These are phyloP conservation scores for Ceratocystis albifundus DNA, from an alignment of 2,329 filamentous ascomycete genomes.

Conservation along the genomic window DNA sequence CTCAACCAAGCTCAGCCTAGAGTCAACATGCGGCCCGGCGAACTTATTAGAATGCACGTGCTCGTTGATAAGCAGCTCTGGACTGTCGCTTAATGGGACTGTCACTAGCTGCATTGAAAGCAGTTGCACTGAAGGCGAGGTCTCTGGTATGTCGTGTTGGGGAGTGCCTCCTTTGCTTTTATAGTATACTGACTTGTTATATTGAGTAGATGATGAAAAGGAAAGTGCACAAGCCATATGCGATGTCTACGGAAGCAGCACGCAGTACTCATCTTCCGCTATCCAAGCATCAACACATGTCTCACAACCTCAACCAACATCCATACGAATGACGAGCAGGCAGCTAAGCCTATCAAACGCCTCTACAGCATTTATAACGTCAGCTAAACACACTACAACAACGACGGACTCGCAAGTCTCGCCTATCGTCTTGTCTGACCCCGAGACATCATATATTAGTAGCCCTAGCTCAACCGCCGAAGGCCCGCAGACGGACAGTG, in stretches of 20 bases:
- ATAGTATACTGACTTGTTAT: background rate
- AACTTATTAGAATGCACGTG: constrained; percentile 18
- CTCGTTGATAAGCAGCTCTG: constrained; percentile 13
- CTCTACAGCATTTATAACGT: constrained; percentile 10
- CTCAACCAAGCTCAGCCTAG: constrained; percentile 10
- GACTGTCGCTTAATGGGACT: constrained; percentile 4
- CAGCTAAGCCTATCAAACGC: constrained; percentile 10
- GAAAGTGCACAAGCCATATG: constrained; percentile 10
- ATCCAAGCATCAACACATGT: background rate
- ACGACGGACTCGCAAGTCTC: constrained; percentile 8
- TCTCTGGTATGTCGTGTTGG: constrained; percentile 13
- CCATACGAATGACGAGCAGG: background rate
- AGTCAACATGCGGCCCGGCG: constrained; percentile 6
- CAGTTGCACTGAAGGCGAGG: constrained; percentile 8
- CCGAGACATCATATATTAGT: constrained; percentile 18
- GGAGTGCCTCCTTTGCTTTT: background rate
- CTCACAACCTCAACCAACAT: background rate
- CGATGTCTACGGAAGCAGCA: background rate
- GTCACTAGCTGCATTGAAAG: constrained; percentile 17
- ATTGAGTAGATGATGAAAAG: constrained; percentile 7
- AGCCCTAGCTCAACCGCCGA: constrained; percentile 22
- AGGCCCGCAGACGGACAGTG: constrained; percentile 19
- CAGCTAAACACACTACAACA: constrained; percentile 17
- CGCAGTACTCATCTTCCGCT: background rate
- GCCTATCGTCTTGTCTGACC: background rate